phyloP scores from a whole-genome alignment of 2,329 filamentous ascomycete genomes.

The Calonectria pteridis region DNA sequence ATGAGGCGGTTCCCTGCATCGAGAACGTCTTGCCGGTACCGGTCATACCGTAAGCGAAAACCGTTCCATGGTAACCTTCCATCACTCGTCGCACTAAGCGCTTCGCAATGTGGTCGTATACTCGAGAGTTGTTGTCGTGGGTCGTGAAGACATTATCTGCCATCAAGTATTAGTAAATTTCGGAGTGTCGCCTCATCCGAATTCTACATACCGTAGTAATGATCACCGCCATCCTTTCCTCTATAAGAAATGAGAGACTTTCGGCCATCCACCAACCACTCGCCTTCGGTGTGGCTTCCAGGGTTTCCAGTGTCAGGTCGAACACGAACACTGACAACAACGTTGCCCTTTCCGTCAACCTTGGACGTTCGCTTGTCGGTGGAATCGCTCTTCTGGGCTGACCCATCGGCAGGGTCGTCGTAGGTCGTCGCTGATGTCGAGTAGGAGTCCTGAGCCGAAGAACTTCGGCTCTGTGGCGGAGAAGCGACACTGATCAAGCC shows the following conservation, averaged over 20 bases:
- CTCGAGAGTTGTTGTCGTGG: constrained; percentile 92
- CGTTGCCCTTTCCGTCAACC: constrained; percentile 88
- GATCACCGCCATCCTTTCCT: constrained; percentile 92
- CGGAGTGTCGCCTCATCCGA: not conserved
- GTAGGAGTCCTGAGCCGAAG: constrained; percentile 92
- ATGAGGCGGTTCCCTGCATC: constrained; percentile 97
- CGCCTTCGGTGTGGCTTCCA: constrained; percentile 75
- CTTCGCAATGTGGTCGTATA: constrained; percentile 95
- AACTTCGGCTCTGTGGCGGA: constrained; percentile 88
- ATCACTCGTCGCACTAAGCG: constrained; percentile 95
- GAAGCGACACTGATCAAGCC: constrained; percentile 83
- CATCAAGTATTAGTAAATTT: constrained; percentile 34
- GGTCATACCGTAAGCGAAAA: constrained; percentile 99
- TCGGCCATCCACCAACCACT: constrained; percentile 93
- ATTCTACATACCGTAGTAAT: constrained; percentile 81
- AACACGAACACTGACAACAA: constrained; percentile 94
- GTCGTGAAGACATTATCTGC: constrained; percentile 96
- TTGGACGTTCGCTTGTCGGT: constrained; percentile 65
- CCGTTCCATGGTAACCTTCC: constrained; percentile 98
- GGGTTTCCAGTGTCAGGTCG: constrained; percentile 82
- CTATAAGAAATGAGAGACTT: constrained; percentile 84
- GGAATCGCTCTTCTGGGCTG: constrained; percentile 49
- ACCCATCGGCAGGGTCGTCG: constrained; percentile 78
- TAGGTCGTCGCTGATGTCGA: constrained; percentile 91
- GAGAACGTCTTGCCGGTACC: constrained; percentile 99